Base-by-base conservation (phyloP, 228 moss, liverwort and hornwort species). In the Sphagnum magellanicum region DNA sequence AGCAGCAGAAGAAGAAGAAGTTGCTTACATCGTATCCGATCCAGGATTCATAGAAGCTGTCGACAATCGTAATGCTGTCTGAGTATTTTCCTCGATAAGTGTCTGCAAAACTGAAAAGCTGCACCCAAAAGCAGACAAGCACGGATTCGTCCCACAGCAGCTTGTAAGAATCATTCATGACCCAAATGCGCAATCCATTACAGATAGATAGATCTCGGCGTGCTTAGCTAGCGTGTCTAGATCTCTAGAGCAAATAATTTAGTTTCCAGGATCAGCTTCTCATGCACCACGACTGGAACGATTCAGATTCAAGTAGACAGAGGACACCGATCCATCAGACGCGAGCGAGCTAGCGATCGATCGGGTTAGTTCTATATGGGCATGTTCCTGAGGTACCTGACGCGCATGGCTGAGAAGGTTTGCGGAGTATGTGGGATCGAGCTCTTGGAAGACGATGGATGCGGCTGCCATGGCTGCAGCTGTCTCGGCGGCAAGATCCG, bases 391-490 rank as follows among this genome's bases (percentile, higher is more conserved):
- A 14, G 58, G 58, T 58, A 77, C 80, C 75, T 81, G 79, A 15
- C 79, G 85, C 10, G 85, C 78, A 52, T 85, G 81, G 6, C 9
- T 70, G 72, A 79, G 79, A 65, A 85, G 81, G 4, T 59, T 70
- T 15, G 71, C 68, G 15, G 81, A 72, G 6, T 85, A 81, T 0
- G 69, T 51, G 5, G 78, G 68, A 8, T 74, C 50, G 0, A 74
- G 50, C 5, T 8, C 52, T 32, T 51, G 74, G 53, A 85, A 81
- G 32, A 85, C 72, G 6, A 85, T 48, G 0, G 85, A 76, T 4
- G 81, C 81, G 5, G 81, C 81, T 5, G 85, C 85, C 81, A 85
- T 81, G 10, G 85, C 81, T 5, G 85, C 81, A 4, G 81, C 79
- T 0, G 85, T 85, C 67, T 81, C 85, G 2, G 74, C 81, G 14